These are phyloP conservation scores for Quercus variabilis DNA, from an alignment of 306 rosid genomes.

Conservation along the genomic window DNA sequence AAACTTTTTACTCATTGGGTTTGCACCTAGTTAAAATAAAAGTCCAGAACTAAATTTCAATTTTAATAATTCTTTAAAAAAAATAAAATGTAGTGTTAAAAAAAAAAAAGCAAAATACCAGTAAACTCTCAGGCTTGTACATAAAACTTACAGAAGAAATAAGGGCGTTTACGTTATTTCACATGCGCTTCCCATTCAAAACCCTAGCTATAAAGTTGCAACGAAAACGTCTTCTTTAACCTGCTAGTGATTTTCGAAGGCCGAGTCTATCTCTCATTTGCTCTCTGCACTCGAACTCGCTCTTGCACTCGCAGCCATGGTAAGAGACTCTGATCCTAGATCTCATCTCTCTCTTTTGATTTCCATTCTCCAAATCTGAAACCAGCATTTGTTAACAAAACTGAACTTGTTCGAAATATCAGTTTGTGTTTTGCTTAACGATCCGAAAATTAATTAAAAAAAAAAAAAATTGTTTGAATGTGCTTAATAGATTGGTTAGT, in stretches of 20 bases:
- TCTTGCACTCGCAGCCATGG: constrained; percentile 9
- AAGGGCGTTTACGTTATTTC: constrained; percentile 23
- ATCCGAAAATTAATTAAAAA: too few species aligned
- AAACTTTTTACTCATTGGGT: too few species aligned
- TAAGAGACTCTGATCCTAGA: not conserved
- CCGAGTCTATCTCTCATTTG: not conserved
- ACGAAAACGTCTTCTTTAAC: too few species aligned
- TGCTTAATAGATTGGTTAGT: too few species aligned
- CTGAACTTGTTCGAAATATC: not conserved
- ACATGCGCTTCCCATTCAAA: not conserved
- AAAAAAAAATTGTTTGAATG: too few species aligned
- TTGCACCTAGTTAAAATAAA: too few species aligned
- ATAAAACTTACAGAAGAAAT: not conserved
- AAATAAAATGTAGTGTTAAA: too few species aligned
- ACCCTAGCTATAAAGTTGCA: constrained; percentile 3
- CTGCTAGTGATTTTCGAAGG: not conserved
- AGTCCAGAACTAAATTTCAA: too few species aligned
- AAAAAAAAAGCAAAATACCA: not conserved
- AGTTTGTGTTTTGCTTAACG: too few species aligned
- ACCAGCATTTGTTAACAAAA: not conserved
- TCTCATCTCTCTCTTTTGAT: not conserved
- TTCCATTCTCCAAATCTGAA: not conserved
- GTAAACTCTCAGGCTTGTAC: not conserved
- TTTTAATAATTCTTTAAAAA: too few species aligned
- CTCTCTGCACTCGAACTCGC: not conserved